These are phyloP conservation scores for Arachnopeziza araneosa DNA, from an alignment of 2,329 filamentous ascomycete species.

Conservation along the genomic window DNA sequence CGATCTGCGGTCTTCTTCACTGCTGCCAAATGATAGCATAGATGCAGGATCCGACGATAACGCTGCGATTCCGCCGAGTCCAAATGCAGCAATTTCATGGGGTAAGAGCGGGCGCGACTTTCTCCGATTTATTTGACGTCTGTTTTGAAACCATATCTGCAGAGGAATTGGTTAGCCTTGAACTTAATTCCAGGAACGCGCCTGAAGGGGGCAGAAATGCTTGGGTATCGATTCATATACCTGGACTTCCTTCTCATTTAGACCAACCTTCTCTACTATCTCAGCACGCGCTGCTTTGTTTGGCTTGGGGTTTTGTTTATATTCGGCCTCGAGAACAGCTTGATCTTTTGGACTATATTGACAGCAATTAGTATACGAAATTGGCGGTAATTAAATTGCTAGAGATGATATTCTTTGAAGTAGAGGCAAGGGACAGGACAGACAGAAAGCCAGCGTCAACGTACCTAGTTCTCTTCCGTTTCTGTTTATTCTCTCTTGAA, in stretches of 20 bases:
- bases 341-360: slow-evolving; percentile 74
- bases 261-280: slow-evolving; percentile 71
- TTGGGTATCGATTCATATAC: slow-evolving; percentile 45
- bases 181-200: slow-evolving; percentile 5
- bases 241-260: slow-evolving; percentile 96
- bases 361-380: slow-evolving; percentile 9
- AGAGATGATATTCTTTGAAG: neutral
- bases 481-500: slow-evolving; percentile 36
- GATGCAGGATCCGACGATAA: slow-evolving; percentile 28
- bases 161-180: neutral
- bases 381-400: too few relatives aligned
- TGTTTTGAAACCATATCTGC: slow-evolving; percentile 97
- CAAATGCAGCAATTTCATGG: slow-evolving; percentile 64
- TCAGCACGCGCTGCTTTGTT: slow-evolving; percentile 82
- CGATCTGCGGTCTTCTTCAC: slow-evolving; percentile 15
- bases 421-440: neutral
- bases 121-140: slow-evolving; percentile 84
- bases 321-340: slow-evolving; percentile 79
- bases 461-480: slow-evolving; percentile 60
- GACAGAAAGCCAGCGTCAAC: slow-evolving; percentile 24
- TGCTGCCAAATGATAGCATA: slow-evolving; percentile 18
- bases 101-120: slow-evolving; percentile 79
- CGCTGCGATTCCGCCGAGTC: slow-evolving; percentile 38
- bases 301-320: slow-evolving; percentile 79
- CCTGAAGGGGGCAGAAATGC: slow-evolving; percentile 2